These are phyloP conservation scores for Penicillium brasilianum DNA, from an alignment of 2,329 filamentous ascomycete species.

Conservation along the genomic window DNA sequence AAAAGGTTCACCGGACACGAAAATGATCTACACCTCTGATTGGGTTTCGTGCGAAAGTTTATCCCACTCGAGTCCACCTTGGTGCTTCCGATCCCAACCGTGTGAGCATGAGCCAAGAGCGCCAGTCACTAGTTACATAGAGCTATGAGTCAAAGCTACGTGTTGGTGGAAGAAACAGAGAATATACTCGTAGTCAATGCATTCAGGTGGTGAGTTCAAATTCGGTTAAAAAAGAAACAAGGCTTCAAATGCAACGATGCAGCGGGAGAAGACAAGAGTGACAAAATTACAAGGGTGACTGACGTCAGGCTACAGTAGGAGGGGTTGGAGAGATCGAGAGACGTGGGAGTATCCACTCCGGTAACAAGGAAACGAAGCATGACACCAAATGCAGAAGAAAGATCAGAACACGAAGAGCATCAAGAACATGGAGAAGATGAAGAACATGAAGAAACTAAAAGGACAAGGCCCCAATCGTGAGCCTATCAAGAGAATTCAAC, in stretches of 20 bases:
- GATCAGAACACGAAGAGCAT: not conserved
- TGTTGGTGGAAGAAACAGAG: not conserved
- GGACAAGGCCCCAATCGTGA: not conserved
- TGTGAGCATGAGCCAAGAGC: too few relatives aligned
- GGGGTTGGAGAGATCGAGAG: slow-evolving; percentile 11
- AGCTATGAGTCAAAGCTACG: too few relatives aligned
- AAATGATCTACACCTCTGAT: slow-evolving; percentile 14
- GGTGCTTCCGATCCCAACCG: slow-evolving; percentile 24
- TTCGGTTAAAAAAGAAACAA: slow-evolving; percentile 1
- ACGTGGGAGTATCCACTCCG: slow-evolving; percentile 2
- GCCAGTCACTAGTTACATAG: too few relatives aligned
- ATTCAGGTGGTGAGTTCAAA: slow-evolving; percentile 1
- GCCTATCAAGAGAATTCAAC: slow-evolving; percentile 5
- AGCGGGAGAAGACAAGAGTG: slow-evolving; percentile 7
- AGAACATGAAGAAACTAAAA: not conserved
- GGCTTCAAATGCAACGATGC: slow-evolving; percentile 31
- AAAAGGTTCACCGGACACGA: slow-evolving; percentile 25
- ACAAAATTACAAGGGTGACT: slow-evolving; percentile 23
- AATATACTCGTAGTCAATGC: not conserved
- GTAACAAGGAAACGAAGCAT: slow-evolving; percentile 3
- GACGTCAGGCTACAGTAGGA: slow-evolving; percentile 10
- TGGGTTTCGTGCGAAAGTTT: slow-evolving; percentile 18
- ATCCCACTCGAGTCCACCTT: slow-evolving; percentile 15
- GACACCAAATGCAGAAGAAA: slow-evolving; percentile 21
- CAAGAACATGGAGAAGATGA: not conserved